These are phyloP conservation scores for Aspergillus sparsus DNA, from an alignment of 495 filamentous ascomycete species.

Conservation along the genomic window DNA sequence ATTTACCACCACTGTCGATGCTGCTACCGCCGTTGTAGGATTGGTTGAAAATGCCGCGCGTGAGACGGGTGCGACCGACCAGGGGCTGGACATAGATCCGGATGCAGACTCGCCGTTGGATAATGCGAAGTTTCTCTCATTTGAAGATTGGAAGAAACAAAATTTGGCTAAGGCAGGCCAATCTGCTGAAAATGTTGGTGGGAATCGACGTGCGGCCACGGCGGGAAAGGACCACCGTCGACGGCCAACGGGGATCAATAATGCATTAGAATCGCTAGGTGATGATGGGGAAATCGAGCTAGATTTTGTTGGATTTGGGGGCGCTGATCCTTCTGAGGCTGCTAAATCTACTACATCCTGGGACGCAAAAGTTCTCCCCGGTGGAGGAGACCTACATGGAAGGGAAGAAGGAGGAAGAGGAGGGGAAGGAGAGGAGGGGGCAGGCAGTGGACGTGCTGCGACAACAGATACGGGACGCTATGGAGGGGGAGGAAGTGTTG, in stretches of 20 bases:
- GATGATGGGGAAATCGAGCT: slow-evolving; percentile 91
- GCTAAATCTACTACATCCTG: slow-evolving; percentile 37
- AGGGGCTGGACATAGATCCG: slow-evolving; percentile 61
- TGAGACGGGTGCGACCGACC: slow-evolving; percentile 21
- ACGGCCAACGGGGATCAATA: slow-evolving; percentile 55
- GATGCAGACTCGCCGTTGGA: slow-evolving; percentile 73
- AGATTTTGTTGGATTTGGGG: slow-evolving; percentile 74
- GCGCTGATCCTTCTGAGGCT: slow-evolving; percentile 39
- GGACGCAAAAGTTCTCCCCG: slow-evolving; percentile 32
- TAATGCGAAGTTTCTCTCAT: slow-evolving; percentile 87
- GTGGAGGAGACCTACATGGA: slow-evolving; percentile 19
- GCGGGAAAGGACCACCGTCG: slow-evolving; percentile 47
- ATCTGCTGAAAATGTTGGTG: slow-evolving; percentile 71
- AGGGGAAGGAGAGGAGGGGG: slow-evolving; percentile 15
- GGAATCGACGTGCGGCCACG: slow-evolving; percentile 36
- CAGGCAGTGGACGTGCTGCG: not conserved
- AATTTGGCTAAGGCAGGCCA: slow-evolving; percentile 86
- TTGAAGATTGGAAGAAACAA: slow-evolving; percentile 97
- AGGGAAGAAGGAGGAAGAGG: slow-evolving; percentile 6
- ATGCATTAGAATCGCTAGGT: slow-evolving; percentile 72
- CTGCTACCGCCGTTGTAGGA: slow-evolving; percentile 9
- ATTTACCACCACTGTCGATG: not conserved
- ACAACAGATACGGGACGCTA: slow-evolving; percentile 2
- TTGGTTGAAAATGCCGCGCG: slow-evolving; percentile 13
- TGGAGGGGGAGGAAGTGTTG: slow-evolving; percentile 15